phyloP scores from a whole-genome alignment of 1,284 basidiomycete genomes.

The Xerocomus cyaneibrunnescens region DNA sequence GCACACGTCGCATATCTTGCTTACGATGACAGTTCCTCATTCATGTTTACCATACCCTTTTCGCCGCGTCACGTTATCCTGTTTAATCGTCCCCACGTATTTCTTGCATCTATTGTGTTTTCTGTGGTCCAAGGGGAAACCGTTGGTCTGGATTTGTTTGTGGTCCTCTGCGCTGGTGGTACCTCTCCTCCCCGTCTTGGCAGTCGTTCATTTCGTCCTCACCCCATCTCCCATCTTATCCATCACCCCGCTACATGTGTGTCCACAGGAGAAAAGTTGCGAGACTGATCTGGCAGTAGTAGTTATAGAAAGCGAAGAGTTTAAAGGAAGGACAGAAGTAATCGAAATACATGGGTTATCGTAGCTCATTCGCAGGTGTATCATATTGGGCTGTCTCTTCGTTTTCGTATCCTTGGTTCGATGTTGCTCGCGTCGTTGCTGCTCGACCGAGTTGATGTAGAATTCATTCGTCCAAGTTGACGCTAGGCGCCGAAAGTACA shows the following conservation, averaged over 20 bases:
- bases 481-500: not conserved
- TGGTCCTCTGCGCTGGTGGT: slow-evolving; percentile 22
- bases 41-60: slow-evolving; percentile 34
- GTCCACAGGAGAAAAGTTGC: slow-evolving; percentile 25
- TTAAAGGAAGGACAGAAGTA: slow-evolving; percentile 31
- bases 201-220: slow-evolving; percentile 15
- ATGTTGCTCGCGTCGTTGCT: not conserved
- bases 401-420: not conserved
- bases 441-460: not conserved
- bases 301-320: slow-evolving; percentile 28
- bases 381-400: slow-evolving; percentile 25
- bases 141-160: slow-evolving; percentile 18
- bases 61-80: slow-evolving; percentile 32
- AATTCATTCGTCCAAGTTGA: not conserved
- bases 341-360: slow-evolving; percentile 29
- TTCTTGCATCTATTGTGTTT: slow-evolving; percentile 30
- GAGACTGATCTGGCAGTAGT: slow-evolving; percentile 32
- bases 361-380: slow-evolving; percentile 29
- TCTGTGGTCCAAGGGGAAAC: slow-evolving; percentile 24
- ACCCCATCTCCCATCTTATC: not conserved
- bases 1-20: slow-evolving; percentile 29
- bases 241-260: slow-evolving; percentile 19
- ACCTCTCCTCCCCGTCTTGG: slow-evolving; percentile 2
- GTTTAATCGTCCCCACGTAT: slow-evolving; percentile 28
- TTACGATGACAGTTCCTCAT: slow-evolving; percentile 31